Percentiles rank a stretch among this genome's conserved stretches.
Evolutionary conservation across 495 filamentous ascomycete genomes (phyloP).

Genomic region (Tuber brumale): DNA sequence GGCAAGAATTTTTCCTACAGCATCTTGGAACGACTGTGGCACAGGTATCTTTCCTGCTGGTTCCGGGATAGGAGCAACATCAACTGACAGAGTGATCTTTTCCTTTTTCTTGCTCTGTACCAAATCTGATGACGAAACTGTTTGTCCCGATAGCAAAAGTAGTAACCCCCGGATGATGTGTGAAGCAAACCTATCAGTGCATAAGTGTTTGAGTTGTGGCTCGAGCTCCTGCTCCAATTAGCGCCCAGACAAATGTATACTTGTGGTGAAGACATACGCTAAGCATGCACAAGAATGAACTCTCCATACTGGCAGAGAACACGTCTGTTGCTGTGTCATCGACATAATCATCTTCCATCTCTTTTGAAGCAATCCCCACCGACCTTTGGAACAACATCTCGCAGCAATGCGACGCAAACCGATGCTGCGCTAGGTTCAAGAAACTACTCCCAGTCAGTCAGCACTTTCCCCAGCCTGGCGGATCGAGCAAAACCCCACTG

Average conservation of each 20-base stretch:
- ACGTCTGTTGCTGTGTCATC: conserved; percentile 45
- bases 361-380: conserved; percentile 67
- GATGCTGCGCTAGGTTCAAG: conserved; percentile 79
- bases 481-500: conserved; percentile 49
- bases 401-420: conserved; percentile 94
- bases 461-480: background rate
- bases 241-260: background rate
- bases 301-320: conserved; percentile 62
- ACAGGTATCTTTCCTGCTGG: conserved; percentile 51
- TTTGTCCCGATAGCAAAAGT: conserved; percentile 74
- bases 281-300: conserved; percentile 71
- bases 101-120: conserved; percentile 88
- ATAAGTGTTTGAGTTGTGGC: conserved; percentile 70
- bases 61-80: conserved; percentile 41
- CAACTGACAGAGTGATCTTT: conserved; percentile 53
- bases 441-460: conserved; percentile 49
- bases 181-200: conserved; percentile 84
- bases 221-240: conserved; percentile 56
- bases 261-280: conserved; percentile 42
- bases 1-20: conserved; percentile 71
- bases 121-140: conserved; percentile 52
- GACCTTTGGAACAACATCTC: conserved; percentile 83
- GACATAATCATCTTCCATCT: conserved; percentile 50
- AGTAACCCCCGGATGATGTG: conserved; percentile 81
- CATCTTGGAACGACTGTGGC: conserved; percentile 66